Base-by-base conservation (phyloP, 1,284 basidiomycete species). In the Uromyces viciae-fabae region DNA sequence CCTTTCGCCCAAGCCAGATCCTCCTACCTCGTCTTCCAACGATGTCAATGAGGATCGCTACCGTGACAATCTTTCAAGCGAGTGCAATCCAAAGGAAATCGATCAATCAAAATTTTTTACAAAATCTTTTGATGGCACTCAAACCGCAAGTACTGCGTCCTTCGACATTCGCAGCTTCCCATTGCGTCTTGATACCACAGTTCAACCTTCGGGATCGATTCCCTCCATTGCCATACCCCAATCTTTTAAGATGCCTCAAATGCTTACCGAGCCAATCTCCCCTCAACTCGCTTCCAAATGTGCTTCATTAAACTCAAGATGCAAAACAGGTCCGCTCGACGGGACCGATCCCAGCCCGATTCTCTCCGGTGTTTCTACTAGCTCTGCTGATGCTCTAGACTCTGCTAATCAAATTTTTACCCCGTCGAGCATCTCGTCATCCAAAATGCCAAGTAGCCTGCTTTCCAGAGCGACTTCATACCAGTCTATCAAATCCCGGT, bases 121-220 rank as follows among this genome's bases (percentile, higher is more conserved):
- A 11, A 49, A 49, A 49, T 49, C 22, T 49, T 22, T 22, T 49
- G 11, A 11, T 22, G 46, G 11, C 22, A 11, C 46, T 49, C 5
- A 72, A 49, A 54, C 15, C 19, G 22, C 36, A 11, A 49, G 49
- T 25, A 43, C 38, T 17, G 31, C 66, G 28, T 79, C 76, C 49
- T 79, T 79, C n/a, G 76, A 79, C 54, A 68, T 79, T 19, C 76
- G 76, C 25, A 79, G 60, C 46, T 60, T 79, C 19, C 76, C 76
- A n/a, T 79, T 79, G 9, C 62, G 42, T 68, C 49, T 79, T 25
- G 49, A 79, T 38, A 40, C 62, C n/a, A 56, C 43, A 19, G 46
- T 36, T 68, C 31, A 43, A 49, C 42, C 36, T 38, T 52, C 64
- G 36, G 49, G 38, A 7, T 33, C 76, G 19, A 25, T 46, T n/a